Percentiles rank a stretch among this genome's conserved stretches.
phyloP scores from a whole-genome alignment of 2,329 filamentous ascomycete species.

The Beauveria sp. region DNA sequence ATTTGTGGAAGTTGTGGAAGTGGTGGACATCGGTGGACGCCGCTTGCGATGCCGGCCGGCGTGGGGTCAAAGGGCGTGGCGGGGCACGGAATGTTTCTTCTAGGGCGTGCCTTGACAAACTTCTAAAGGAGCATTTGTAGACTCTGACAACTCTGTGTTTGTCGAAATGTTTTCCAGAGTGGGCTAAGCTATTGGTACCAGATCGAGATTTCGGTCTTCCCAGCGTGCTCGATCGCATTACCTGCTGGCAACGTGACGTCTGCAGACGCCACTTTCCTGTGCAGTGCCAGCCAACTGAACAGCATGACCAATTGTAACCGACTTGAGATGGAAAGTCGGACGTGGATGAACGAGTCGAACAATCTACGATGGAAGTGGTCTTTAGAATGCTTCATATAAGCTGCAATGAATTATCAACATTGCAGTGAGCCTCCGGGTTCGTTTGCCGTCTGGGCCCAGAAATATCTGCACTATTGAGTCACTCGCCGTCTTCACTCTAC shows the following conservation, averaged over 20 bases:
- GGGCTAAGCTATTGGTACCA: neutral
- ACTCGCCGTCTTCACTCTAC: neutral
- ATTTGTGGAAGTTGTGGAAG: neutral
- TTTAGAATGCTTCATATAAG: neutral
- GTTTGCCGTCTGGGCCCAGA: neutral
- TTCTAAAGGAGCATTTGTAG: no score
- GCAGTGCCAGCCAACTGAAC: neutral
- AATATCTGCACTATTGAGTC: neutral
- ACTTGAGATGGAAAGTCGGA: no score
- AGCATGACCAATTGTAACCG: neutral
- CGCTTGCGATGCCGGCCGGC: conserved; percentile 8
- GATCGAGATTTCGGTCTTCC: neutral
- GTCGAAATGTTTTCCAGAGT: neutral
- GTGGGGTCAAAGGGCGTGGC: conserved; percentile 1
- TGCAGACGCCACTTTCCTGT: neutral
- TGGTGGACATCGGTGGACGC: neutral
- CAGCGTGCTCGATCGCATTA: neutral
- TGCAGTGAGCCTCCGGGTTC: neutral
- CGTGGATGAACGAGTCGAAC: no score
- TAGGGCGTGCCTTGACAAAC: neutral
- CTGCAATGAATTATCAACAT: neutral
- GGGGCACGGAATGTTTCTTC: neutral
- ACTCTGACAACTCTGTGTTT: no score
- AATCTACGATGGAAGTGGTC: neutral
- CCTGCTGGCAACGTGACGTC: neutral